Evolutionary conservation across 768 basidiomycete genomes (phyloP), one percentile per base, ranked within the genome.

Genomic region (Serendipita sp.): DNA sequence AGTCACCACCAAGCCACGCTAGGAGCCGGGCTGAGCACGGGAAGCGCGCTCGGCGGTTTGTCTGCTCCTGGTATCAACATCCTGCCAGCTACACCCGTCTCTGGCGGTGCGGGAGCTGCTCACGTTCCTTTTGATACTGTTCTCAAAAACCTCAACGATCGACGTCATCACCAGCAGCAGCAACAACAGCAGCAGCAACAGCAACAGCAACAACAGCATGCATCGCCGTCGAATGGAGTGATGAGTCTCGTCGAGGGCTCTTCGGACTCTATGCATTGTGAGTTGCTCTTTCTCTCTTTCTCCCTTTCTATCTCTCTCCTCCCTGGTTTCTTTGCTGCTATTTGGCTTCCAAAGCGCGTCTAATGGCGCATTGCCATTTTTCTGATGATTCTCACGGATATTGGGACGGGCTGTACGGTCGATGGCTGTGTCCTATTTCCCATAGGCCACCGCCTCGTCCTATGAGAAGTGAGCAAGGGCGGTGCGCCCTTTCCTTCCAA

Each of bases 51-150:
- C 17, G 43, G 30, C 75, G 58, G 70, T 33, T 33, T 73, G 7
- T 73, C 74, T 17, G 82, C 84, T 0, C 87, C 85, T 0, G 79
- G 79, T 60, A 77, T 91, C 64, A 82, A 88, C 69, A 84, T 91
- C 65, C 87, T 90, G 4, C 89, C 89, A 43, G 86, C 88, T 22
- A 91, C 89, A 2, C 89, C 89, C 5, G 77, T 91, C 62, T 81
- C 79, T 64, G 84, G 82, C 45, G 64, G 65, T 20, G 67, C 53
- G 5, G 83, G 81, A 22, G 82, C 74, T 38, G 77, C 74, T 64
- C 70, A 74, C 42, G 77, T 74, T 41, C 77, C 79, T 42, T 85
- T 83, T 75, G 79, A 79, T 66, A 73, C 75, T 38, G 74, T 76
- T 53, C 70, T 79, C 66, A 71, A 77, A 64, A 76, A 77, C 17